Conservation (phyloP, 106 monocot species). For the Ottelia alismoides region DNA sequence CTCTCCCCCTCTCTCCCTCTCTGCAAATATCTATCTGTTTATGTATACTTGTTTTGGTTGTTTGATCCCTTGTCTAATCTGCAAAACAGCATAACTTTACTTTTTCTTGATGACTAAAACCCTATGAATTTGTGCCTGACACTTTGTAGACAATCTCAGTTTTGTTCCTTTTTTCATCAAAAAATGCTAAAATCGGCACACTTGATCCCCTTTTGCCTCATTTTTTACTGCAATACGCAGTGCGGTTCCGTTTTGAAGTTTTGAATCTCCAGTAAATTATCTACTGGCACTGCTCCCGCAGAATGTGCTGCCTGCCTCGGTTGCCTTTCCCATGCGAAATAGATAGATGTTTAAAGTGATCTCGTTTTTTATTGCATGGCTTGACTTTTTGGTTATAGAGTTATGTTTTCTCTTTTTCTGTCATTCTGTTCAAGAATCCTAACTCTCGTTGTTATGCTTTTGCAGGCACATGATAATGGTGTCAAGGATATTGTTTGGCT, state of each 20-base stretch:
- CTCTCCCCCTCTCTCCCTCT: not conserved
- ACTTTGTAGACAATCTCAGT: not conserved
- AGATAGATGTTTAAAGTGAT: not conserved
- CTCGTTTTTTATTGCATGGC: not conserved
- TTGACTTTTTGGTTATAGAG: not conserved
- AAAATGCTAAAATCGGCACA: not conserved
- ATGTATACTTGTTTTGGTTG: too few relatives aligned
- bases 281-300: not conserved
- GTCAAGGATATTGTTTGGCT: slow-evolving; percentile 63
- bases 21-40: not conserved
- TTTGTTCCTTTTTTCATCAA: not conserved
- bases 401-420: not conserved
- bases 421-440: too few relatives aligned
- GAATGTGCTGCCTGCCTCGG: not conserved
- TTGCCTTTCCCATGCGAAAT: not conserved
- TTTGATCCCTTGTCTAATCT: not conserved
- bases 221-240: too few relatives aligned
- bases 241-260: too few relatives aligned
- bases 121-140: not conserved
- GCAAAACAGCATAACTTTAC: not conserved
- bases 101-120: not conserved
- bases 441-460: too few relatives aligned
- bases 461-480: slow-evolving; percentile 39
- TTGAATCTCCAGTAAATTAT: not conserved
- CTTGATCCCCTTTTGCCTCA: too few relatives aligned